Conservation (phyloP, 345 rosid species). For the Stellera chamaejasme region DNA sequence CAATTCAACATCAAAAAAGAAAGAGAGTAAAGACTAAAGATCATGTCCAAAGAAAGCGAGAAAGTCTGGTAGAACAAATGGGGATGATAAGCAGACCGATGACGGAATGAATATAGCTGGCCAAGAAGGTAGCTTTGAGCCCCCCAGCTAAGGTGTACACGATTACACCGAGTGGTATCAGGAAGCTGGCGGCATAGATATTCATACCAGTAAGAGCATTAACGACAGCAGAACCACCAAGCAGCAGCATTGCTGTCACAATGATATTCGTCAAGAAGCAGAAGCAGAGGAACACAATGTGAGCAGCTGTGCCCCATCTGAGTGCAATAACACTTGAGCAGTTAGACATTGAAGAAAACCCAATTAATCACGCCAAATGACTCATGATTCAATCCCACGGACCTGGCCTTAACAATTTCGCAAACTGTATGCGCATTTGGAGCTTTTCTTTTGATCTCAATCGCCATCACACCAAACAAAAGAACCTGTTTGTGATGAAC, state of each 20-base stretch:
- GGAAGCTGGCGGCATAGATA: constrained; percentile 83
- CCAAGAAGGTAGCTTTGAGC: constrained; percentile 87
- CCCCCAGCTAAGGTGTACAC: constrained; percentile 93
- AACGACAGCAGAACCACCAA: constrained; percentile 91
- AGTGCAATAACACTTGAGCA: not conserved
- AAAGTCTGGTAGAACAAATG: not conserved
- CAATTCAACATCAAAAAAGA: constrained; percentile 2
- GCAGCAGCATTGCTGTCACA: constrained; percentile 89
- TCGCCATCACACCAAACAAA: constrained; percentile 89
- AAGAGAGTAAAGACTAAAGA: not conserved
- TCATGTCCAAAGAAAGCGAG: not conserved
- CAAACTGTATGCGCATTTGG: constrained; percentile 91
- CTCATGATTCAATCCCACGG: constrained; percentile 6
- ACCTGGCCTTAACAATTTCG: constrained; percentile 94
- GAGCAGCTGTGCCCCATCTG: constrained; percentile 93
- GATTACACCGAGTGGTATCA: constrained; percentile 88
- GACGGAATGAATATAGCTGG: constrained; percentile 90
- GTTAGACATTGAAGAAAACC: no score
- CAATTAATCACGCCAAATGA: not conserved
- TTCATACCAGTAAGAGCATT: constrained; percentile 89
- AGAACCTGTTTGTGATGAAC: constrained; percentile 42
- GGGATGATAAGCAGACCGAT: constrained; percentile 34
- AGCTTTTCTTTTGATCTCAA: constrained; percentile 94
- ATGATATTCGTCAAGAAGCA: constrained; percentile 72
- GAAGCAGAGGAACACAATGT: constrained; percentile 73